Evolutionary conservation across 768 basidiomycete species (phyloP).

Genomic region (Leccinum incarnatum): DNA sequence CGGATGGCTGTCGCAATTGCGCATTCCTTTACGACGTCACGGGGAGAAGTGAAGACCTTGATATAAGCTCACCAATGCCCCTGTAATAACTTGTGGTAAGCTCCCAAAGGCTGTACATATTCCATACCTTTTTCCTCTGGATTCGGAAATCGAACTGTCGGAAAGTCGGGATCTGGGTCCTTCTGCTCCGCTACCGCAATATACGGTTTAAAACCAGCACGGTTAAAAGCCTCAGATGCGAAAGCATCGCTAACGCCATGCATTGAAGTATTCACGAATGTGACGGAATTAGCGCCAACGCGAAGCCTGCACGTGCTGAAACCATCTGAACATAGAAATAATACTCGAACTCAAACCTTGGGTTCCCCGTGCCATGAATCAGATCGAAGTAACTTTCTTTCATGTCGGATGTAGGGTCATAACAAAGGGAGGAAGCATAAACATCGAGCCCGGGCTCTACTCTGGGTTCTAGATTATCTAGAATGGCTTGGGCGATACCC

Average conservation of each 20-base stretch:
- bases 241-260: conserved; percentile 82
- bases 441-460: conserved; percentile 40
- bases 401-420: conserved; percentile 60
- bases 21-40: conserved; percentile 50
- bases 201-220: conserved; percentile 58
- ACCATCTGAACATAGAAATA: background rate
- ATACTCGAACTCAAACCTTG: conserved; percentile 12
- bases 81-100: conserved; percentile 26
- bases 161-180: conserved; percentile 78
- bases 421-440: conserved; percentile 41
- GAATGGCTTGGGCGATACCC: conserved; percentile 70
- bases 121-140: conserved; percentile 81
- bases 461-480: conserved; percentile 54
- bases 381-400: conserved; percentile 54
- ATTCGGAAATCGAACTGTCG: conserved; percentile 83
- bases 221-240: conserved; percentile 52
- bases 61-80: conserved; percentile 43
- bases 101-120: background rate
- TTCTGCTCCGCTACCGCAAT: conserved; percentile 65
- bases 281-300: conserved; percentile 29
- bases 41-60: background rate
- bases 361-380: conserved; percentile 21
- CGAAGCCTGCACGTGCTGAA: conserved; percentile 11
- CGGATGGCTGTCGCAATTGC: conserved; percentile 62
- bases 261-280: conserved; percentile 87